A percentile compares a stretch with the other conserved stretches of the same genome.
Conservation (phyloP, 176 grass and related monocot species). For the Elymus sibiricus region DNA sequence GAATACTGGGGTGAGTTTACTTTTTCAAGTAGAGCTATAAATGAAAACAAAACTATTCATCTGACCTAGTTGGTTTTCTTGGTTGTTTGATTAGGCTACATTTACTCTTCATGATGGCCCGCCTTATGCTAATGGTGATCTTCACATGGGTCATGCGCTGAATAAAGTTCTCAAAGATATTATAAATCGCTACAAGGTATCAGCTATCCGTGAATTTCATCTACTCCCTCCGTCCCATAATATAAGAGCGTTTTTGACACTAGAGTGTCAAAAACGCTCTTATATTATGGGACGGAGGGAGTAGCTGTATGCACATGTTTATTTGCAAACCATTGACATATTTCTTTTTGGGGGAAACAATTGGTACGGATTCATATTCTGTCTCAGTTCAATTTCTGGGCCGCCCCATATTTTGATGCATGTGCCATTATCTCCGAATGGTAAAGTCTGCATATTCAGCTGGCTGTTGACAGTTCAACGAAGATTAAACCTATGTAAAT, state of each 20-base stretch:
- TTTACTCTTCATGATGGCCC: slow-evolving; percentile 97
- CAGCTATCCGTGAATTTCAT: background rate
- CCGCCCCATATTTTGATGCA: background rate
- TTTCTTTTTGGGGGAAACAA: background rate
- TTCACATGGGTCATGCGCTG: slow-evolving; percentile 95
- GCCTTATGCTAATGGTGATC: slow-evolving; percentile 94
- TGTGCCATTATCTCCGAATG: background rate
- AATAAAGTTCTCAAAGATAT: slow-evolving; percentile 99
- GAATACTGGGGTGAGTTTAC: slow-evolving; percentile 77
- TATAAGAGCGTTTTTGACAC: no score
- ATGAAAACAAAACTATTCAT: slow-evolving; percentile 6
- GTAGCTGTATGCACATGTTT: slow-evolving; percentile 7
- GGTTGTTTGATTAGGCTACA: slow-evolving; percentile 46
- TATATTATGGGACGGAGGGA: no score
- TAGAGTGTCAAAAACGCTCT: no score
- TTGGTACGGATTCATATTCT: background rate
- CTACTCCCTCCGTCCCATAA: no score
- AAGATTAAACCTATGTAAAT: background rate
- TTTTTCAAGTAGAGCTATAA: slow-evolving; percentile 3
- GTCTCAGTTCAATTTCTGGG: background rate
- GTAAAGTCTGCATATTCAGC: background rate
- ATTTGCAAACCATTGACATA: background rate
- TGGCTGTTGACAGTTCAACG: background rate
- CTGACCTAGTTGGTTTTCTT: slow-evolving; percentile 26
- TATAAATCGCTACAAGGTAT: slow-evolving; percentile 99